Evolutionary conservation across 352 stramenopile genomes (phyloP).

Genomic region (Phytophthora sojae): DNA sequence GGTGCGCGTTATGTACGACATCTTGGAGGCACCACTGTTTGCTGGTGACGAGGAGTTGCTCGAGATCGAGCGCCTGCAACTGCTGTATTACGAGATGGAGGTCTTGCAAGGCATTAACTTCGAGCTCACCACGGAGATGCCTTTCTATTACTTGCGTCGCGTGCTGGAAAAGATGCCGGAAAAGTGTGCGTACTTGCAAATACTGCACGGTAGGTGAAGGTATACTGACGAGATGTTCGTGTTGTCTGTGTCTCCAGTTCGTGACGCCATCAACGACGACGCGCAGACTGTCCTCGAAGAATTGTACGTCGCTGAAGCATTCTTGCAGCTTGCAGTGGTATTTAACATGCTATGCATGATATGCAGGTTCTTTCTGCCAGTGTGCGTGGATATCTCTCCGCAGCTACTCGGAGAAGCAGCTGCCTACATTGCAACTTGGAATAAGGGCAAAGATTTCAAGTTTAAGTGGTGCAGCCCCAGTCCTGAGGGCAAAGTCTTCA

Average conservation of each 20-base stretch:
- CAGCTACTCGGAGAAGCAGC: constrained; percentile 75
- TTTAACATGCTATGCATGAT: neutral
- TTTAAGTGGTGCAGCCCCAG: constrained; percentile 79
- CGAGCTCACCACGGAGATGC: constrained; percentile 81
- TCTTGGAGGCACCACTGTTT: constrained; percentile 75
- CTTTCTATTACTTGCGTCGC: constrained; percentile 73
- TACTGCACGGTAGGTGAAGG: neutral
- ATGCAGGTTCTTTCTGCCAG: constrained; percentile 70
- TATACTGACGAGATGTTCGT: constrained; percentile 1
- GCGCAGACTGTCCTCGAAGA: constrained; percentile 70
- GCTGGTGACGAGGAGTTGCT: constrained; percentile 83
- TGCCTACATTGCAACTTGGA: constrained; percentile 77
- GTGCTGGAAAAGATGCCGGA: constrained; percentile 77
- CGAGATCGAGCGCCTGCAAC: constrained; percentile 85
- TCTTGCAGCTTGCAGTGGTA: neutral
- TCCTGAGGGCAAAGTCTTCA: constrained; percentile 60
- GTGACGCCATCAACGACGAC: constrained; percentile 53
- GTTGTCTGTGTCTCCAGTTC: constrained; percentile 43
- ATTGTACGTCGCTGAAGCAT: constrained; percentile 48
- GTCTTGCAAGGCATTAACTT: constrained; percentile 86
- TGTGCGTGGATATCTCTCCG: constrained; percentile 63
- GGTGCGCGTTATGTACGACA: constrained; percentile 88
- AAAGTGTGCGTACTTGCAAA: constrained; percentile 53
- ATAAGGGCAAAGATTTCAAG: constrained; percentile 80
- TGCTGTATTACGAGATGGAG: constrained; percentile 89